phyloP scores from a whole-genome alignment of 1,284 basidiomycete species.

The Irpex sp. region DNA sequence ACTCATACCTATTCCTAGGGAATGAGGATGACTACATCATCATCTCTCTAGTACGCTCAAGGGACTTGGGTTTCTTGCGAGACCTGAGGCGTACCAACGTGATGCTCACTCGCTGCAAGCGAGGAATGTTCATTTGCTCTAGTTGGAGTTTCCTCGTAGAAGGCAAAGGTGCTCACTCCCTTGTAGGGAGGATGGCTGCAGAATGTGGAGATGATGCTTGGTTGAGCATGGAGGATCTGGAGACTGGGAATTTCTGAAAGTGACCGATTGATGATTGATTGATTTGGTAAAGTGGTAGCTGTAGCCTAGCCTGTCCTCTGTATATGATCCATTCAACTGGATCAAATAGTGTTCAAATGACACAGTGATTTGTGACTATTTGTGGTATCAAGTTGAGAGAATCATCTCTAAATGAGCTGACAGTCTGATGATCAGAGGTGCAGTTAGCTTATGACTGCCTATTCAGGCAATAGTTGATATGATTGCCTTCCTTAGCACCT shows the following conservation, averaged over 20 bases:
- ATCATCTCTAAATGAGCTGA: too few species aligned
- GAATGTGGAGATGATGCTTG: constrained; percentile 35
- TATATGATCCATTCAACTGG: constrained; percentile 9
- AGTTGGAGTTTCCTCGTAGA: constrained; percentile 48
- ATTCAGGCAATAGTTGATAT: too few species aligned
- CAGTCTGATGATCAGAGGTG: too few species aligned
- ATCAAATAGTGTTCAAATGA: constrained; percentile 3
- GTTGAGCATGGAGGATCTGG: constrained; percentile 37
- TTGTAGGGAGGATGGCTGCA: constrained; percentile 46
- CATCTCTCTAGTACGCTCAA: constrained; percentile 53
- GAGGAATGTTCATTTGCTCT: constrained; percentile 63
- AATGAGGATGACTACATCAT: constrained; percentile 53
- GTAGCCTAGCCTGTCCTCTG: constrained; percentile 3
- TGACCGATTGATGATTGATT: neutral
- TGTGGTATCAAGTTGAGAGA: neutral
- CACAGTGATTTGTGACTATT: neutral
- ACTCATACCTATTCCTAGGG: constrained; percentile 20
- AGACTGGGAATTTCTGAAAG: constrained; percentile 30
- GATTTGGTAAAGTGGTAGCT: neutral
- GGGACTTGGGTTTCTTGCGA: constrained; percentile 42
- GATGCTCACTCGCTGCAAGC: constrained; percentile 65
- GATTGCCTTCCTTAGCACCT: too few species aligned
- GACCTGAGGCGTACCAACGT: constrained; percentile 58
- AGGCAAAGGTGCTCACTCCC: constrained; percentile 38
- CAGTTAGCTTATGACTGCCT: too few species aligned